Base-by-base conservation (phyloP, 306 rosid species). In the Fragaria nilgerrensis region DNA sequence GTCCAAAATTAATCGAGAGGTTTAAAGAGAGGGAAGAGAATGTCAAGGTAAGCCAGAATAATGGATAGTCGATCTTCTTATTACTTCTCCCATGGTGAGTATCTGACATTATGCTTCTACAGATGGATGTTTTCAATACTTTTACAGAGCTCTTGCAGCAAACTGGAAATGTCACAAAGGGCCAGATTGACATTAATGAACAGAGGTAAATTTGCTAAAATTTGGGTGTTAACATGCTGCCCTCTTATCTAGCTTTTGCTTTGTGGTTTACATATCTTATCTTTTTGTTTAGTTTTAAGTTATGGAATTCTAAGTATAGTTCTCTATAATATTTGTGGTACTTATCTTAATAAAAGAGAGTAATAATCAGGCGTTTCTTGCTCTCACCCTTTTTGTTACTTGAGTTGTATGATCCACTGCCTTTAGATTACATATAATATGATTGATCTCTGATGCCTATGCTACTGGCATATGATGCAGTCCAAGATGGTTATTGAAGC, bases 21-120 rank as follows among this genome's bases (percentile, higher is more conserved):
- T 96, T 93, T 82, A 96, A 88, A 81, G 99, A 96, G 87, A 91
- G 99, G 88, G 99, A 96, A 84, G 99, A 92, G 84, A 96, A 90
- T 89, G 98, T 96, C 77, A 96, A 96, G 99, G 99, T 90, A 73
- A 77, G 77, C 78, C 50, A 61, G 16, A 77, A 32, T 59, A 59
- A 22, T 66, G 76, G 59, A 20, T 49, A 15, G 43, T 74, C 48
- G 23, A 56, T 34, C 32, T 70, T 77, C 80, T 76, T 75, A 50
- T 47, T 37, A 62, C 34, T 19, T 13, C 23, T 73, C 37, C 68
- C 25, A 70, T 45, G 65, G 79, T 59, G 74, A 70, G 86, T 84
- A 65, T 82, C 74, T 80, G 73, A 86, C 84, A 48, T 80, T 81
- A 41, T 68, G 80, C 45, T 79, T 78, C 81, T 86, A 87, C 90